These are phyloP conservation scores for Globisporangium middletonii DNA, from an alignment of 352 stramenopile species.

Conservation along the genomic window DNA sequence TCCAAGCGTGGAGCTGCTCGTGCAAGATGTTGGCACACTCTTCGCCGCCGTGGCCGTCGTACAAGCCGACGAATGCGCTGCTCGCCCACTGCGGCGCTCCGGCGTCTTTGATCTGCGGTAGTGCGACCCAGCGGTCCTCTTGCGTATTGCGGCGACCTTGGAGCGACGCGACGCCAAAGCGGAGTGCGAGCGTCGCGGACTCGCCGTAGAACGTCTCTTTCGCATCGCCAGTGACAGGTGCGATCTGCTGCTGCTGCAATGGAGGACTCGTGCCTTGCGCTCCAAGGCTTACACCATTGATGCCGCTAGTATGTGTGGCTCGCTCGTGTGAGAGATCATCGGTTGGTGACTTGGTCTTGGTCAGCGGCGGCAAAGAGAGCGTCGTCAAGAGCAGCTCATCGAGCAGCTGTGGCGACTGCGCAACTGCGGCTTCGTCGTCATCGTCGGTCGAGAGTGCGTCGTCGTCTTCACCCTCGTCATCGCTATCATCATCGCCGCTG, in stretches of 20 bases:
- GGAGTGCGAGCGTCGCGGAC: conserved; percentile 27
- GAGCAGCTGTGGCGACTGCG: conserved; percentile 57
- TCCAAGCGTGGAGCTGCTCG: conserved; percentile 63
- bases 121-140: conserved; percentile 64
- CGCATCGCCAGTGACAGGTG: not conserved
- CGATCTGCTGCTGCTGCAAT: too few species aligned
- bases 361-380: conserved; percentile 56
- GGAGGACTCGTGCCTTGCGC: not conserved
- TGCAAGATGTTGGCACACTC: conserved; percentile 68
- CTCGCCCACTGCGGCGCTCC: conserved; percentile 10
- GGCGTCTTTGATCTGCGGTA: conserved; percentile 26
- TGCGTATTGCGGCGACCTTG: conserved; percentile 66
- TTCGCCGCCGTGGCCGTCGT: conserved; percentile 80
- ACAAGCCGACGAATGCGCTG: conserved; percentile 65
- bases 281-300: not conserved
- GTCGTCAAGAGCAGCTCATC: conserved; percentile 75
- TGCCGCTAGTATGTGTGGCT: not conserved
- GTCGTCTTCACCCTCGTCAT: conserved; percentile 19
- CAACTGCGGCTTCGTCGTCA: conserved; percentile 57
- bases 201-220: conserved; percentile 32
- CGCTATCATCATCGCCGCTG: conserved; percentile 11
- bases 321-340: not conserved
- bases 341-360: conserved; percentile 16
- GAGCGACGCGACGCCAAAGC: conserved; percentile 44
- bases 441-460: conserved; percentile 41